A percentile compares a stretch with the other conserved stretches of the same genome.
Evolutionary conservation across 306 rosid genomes (phyloP).

Genomic region (Vigna unguiculata): DNA sequence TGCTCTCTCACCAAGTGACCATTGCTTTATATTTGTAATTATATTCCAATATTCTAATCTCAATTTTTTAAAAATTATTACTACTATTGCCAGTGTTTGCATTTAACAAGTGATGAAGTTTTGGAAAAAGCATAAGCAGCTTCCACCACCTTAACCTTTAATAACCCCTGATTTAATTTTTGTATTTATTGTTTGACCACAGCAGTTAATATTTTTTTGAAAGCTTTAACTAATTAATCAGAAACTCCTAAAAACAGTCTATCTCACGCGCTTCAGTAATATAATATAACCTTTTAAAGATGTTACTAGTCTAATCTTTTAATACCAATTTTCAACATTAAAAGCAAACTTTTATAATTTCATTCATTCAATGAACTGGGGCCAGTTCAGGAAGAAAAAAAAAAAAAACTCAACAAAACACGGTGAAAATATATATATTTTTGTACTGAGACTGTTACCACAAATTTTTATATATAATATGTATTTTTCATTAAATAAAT

Average conservation of each 20-base stretch:
- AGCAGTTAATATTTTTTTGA: neutral
- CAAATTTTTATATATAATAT: too few relatives aligned
- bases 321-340: too few relatives aligned
- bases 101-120: conserved; percentile 49
- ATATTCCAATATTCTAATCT: conserved; percentile 21
- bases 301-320: too few relatives aligned
- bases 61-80: neutral
- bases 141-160: conserved; percentile 59
- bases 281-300: too few relatives aligned
- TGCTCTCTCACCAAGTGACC: conserved; percentile 36
- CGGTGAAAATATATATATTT: too few relatives aligned
- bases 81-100: neutral
- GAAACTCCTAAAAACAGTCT: neutral
- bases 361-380: too few relatives aligned
- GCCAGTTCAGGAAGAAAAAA: too few relatives aligned
- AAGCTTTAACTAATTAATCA: neutral
- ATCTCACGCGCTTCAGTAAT: neutral
- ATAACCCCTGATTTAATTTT: conserved; percentile 37
- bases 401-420: too few relatives aligned
- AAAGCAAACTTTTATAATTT: too few relatives aligned
- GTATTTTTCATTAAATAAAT: too few relatives aligned
- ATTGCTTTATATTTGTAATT: conserved; percentile 27
- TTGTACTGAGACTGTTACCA: too few relatives aligned
- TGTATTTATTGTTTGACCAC: neutral
- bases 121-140: conserved; percentile 49